Evolutionary conservation across 1,284 basidiomycete genomes (phyloP).

Genomic region (Pascua sp.): DNA sequence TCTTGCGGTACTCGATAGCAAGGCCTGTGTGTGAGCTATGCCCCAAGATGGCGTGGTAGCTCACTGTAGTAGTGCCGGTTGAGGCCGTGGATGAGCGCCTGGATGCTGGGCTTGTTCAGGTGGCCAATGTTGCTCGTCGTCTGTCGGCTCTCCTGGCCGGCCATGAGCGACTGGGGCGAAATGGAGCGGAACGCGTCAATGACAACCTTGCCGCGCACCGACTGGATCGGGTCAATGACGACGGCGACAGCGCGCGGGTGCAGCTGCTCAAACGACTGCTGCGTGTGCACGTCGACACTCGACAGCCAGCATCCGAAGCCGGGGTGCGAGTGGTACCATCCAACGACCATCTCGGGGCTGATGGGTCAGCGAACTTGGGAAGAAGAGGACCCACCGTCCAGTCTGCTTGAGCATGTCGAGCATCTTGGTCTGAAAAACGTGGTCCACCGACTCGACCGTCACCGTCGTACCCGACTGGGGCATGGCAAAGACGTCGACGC

Average conservation of each 20-base stretch:
- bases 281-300: constrained; percentile 98
- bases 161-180: constrained; percentile 71
- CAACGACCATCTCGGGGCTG: constrained; percentile 97
- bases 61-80: constrained; percentile 88
- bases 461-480: constrained; percentile 98
- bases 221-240: constrained; percentile 98
- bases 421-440: constrained; percentile 99
- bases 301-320: constrained; percentile 99
- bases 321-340: constrained; percentile 99
- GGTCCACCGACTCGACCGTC: constrained; percentile 97
- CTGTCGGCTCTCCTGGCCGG: constrained; percentile 92
- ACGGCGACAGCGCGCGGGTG: constrained; percentile 94
- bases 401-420: constrained; percentile 99
- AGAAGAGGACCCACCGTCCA: constrained; percentile 74
- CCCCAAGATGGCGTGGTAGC: too few species aligned
- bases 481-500: constrained; percentile 99
- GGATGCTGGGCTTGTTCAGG: constrained; percentile 97
- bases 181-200: constrained; percentile 99
- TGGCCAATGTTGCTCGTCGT: constrained; percentile 98
- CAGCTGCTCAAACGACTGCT: constrained; percentile 98
- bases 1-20: constrained; percentile 94
- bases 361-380: too few species aligned
- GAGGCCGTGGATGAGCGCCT: constrained; percentile 90
- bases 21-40: constrained; percentile 51
- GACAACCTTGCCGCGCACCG: constrained; percentile 97